Conservation (phyloP, 257 asterid species). For the Thymus quinquecostatus region DNA sequence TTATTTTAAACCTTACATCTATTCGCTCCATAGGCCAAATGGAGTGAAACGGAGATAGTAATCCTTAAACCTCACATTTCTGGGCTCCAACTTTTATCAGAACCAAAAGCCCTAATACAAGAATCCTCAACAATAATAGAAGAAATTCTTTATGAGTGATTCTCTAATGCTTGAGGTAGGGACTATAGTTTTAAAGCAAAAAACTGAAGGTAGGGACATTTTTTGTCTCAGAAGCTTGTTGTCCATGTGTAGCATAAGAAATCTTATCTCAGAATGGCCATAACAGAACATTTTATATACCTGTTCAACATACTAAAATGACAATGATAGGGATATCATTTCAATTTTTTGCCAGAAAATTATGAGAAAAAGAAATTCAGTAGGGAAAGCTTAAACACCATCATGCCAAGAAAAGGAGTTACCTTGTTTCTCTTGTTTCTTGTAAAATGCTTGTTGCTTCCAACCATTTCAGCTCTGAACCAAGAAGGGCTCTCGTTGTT, state of each 20-base stretch:
- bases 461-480: slow-evolving; percentile 51
- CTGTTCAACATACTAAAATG: neutral
- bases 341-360: slow-evolving; percentile 32
- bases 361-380: slow-evolving; percentile 31
- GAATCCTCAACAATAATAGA: too few relatives aligned
- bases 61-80: slow-evolving; percentile 14
- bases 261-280: slow-evolving; percentile 31
- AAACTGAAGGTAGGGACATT: slow-evolving; percentile 15
- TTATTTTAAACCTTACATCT: too few relatives aligned
- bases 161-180: neutral
- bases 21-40: too few relatives aligned
- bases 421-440: slow-evolving; percentile 48
- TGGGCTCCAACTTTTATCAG: slow-evolving; percentile 31
- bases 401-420: slow-evolving; percentile 51
- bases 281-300: slow-evolving; percentile 28
- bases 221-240: neutral
- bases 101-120: neutral
- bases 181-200: slow-evolving; percentile 9
- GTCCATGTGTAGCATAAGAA: slow-evolving; percentile 18
- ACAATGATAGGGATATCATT: slow-evolving; percentile 30
- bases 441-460: slow-evolving; percentile 33
- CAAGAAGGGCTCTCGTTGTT: slow-evolving; percentile 64
- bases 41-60: too few relatives aligned
- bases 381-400: slow-evolving; percentile 32
- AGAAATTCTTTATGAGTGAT: too few relatives aligned